Base-by-base conservation (phyloP, 106 monocot species). In the Dioscorea alata region DNA sequence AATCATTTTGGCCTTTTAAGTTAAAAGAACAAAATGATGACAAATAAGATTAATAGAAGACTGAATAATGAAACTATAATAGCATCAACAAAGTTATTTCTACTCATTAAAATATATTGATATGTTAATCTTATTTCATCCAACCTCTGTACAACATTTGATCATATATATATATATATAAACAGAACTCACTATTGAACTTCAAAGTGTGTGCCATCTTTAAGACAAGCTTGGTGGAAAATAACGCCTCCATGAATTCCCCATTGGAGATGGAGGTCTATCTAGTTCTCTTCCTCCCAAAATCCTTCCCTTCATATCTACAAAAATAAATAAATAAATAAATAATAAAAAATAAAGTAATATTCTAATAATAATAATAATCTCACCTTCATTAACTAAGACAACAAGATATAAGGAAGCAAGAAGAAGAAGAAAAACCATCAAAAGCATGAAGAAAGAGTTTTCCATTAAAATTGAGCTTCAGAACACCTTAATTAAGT, bases 231-330 rank as follows among this genome's bases (percentile, higher is more conserved):
- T 54, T 19, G 54, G 54, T 54, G 54, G 54, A 13, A 54, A 54
- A 54, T 54, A 54, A 54, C 54, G 54, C 54, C 54, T 54, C 54
- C 54, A 54, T 54, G 54, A 14, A 54, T 54, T 54, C 19, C 54
- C 54, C 54, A 54, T 54, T 19, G 54, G 54, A 54, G 54, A 16
- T 19, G 54, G 54, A 16, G 54, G 54, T 19, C 54, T 18, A 19
- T 54, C 19, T 16, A 4, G 8, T 13, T 8, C 19, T 15, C 54
- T 54, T 54, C 15, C 54, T 54, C 54, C 54, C 19, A 54, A 15
- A 54, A 54, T 5, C 54, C 54, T 54, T 19, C 5, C 54, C 54
- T 54, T 54, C 19, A 18, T 15, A 13, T 54, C 54, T 54, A 0
- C 54, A 54, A 54, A 54, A 19, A n/a, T n/a, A n/a, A 51, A 51